A percentile compares a stretch with the other conserved stretches of the same genome.
Evolutionary conservation across 1,284 basidiomycete species (phyloP).

Genomic region (Vanrija humicola): DNA sequence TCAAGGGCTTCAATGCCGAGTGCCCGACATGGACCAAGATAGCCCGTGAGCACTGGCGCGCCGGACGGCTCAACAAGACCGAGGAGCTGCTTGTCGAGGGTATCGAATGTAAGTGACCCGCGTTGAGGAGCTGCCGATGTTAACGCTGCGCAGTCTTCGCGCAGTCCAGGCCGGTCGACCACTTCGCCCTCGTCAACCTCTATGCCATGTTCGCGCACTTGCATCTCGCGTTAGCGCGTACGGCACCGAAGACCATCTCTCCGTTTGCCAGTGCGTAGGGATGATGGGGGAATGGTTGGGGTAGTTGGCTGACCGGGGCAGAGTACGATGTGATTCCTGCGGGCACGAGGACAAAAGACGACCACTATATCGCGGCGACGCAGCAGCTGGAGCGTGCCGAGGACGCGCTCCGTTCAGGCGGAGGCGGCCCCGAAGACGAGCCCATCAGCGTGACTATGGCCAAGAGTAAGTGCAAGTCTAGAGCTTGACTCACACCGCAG

Average conservation of each 20-base stretch:
- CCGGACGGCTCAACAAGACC: conserved; percentile 35
- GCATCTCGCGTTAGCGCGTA: conserved; percentile 68
- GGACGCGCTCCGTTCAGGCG: conserved; percentile 58
- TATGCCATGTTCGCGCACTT: conserved; percentile 78
- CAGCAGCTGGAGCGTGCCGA: conserved; percentile 65
- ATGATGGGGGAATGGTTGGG: not conserved
- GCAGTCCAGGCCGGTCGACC: conserved; percentile 46
- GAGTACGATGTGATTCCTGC: conserved; percentile 64
- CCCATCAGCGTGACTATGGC: conserved; percentile 39
- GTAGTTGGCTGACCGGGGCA: conserved; percentile 39
- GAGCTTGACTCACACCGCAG: conserved; percentile 46
- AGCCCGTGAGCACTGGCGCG: conserved; percentile 47
- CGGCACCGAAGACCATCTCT: conserved; percentile 73
- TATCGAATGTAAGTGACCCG: conserved; percentile 38
- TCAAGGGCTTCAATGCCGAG: conserved; percentile 24
- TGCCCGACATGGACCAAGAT: conserved; percentile 48
- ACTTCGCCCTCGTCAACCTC: conserved; percentile 54
- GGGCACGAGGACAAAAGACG: conserved; percentile 61
- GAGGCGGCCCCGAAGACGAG: conserved; percentile 33
- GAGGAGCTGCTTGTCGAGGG: conserved; percentile 43
- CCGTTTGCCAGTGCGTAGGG: conserved; percentile 63
- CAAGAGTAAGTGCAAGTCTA: conserved; percentile 9
- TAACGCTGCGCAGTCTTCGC: conserved; percentile 23
- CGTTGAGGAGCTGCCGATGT: not conserved
- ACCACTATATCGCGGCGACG: conserved; percentile 62